phyloP scores from a whole-genome alignment of 345 rosid genomes.

The Crucihimalaya himalaica region DNA sequence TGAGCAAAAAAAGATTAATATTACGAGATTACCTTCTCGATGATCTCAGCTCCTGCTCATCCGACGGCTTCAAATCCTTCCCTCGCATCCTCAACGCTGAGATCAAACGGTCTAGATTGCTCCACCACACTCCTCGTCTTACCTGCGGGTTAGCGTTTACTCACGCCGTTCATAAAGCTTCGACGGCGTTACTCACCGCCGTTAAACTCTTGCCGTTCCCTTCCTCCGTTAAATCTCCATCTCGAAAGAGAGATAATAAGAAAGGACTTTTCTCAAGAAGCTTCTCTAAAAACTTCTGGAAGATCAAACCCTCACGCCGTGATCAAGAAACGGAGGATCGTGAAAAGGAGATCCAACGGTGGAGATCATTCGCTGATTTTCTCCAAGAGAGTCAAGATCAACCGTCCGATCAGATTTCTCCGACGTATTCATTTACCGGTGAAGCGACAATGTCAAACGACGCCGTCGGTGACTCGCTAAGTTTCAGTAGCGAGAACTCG shows the following conservation, averaged over 20 bases:
- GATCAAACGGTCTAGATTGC: slow-evolving; percentile 38
- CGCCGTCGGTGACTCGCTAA: background rate
- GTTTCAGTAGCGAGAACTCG: slow-evolving; percentile 46
- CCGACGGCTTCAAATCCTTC: slow-evolving; percentile 78
- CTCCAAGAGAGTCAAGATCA: slow-evolving; percentile 47
- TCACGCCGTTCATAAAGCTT: slow-evolving; percentile 66
- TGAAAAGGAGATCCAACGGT: slow-evolving; percentile 38
- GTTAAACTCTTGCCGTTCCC: slow-evolving; percentile 57
- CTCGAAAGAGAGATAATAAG: slow-evolving; percentile 22
- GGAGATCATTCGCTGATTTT: slow-evolving; percentile 49
- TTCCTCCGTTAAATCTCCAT: slow-evolving; percentile 26
- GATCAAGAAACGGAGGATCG: background rate
- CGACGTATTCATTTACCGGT: background rate
- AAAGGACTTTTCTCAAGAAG: slow-evolving; percentile 42
- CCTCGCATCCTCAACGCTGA: slow-evolving; percentile 71
- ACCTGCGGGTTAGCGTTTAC: slow-evolving; percentile 38
- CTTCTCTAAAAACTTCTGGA: slow-evolving; percentile 56
- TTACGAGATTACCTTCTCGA: slow-evolving; percentile 73
- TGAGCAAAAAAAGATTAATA: slow-evolving; percentile 33
- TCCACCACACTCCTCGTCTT: slow-evolving; percentile 25
- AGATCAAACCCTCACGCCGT: slow-evolving; percentile 23
- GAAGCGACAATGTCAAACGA: slow-evolving; percentile 6
- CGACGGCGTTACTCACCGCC: slow-evolving; percentile 57
- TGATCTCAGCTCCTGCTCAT: slow-evolving; percentile 84
- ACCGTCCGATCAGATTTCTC: slow-evolving; percentile 32